phyloP scores from a whole-genome alignment of 352 stramenopile genomes.

The Globisporangium emineosum region DNA sequence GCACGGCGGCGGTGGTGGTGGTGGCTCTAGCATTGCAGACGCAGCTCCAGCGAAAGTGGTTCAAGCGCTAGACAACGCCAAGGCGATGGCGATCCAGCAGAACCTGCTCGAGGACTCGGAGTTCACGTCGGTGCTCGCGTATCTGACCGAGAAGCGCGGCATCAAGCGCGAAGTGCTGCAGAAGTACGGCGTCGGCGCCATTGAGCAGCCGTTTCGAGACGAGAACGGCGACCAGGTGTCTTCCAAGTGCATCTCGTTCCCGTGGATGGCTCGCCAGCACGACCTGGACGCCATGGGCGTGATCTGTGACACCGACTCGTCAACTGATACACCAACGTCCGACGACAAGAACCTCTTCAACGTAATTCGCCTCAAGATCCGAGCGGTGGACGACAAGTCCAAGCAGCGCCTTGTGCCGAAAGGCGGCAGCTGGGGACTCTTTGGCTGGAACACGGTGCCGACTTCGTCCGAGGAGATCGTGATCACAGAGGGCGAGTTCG shows the following conservation, averaged over 20 bases:
- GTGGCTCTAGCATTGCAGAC: slow-evolving; percentile 9
- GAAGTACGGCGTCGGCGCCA: slow-evolving; percentile 89
- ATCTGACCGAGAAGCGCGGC: slow-evolving; percentile 68
- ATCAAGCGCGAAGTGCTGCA: slow-evolving; percentile 68
- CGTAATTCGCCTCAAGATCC: slow-evolving; percentile 82
- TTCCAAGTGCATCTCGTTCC: slow-evolving; percentile 93
- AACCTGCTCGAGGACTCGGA: slow-evolving; percentile 70
- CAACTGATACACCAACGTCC: slow-evolving; percentile 5
- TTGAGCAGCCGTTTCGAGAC: slow-evolving; percentile 84
- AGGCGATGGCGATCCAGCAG: slow-evolving; percentile 81
- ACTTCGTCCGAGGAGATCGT: slow-evolving; percentile 88
- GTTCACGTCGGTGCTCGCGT: slow-evolving; percentile 60
- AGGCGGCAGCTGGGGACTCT: slow-evolving; percentile 96
- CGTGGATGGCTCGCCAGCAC: slow-evolving; percentile 90
- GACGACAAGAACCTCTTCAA: slow-evolving; percentile 79
- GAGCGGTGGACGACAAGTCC: slow-evolving; percentile 81
- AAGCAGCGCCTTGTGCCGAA: slow-evolving; percentile 87
- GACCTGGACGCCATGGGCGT: slow-evolving; percentile 87
- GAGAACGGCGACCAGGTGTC: slow-evolving; percentile 48
- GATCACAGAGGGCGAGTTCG: slow-evolving; percentile 97
- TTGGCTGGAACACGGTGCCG: slow-evolving; percentile 98
- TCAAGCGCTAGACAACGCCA: slow-evolving; percentile 76
- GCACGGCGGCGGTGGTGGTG: slow-evolving; percentile 22
- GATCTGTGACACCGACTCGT: slow-evolving; percentile 37
- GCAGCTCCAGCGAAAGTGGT: slow-evolving; percentile 60